Evolutionary conservation across 495 filamentous ascomycete genomes (phyloP), one percentile per base, ranked within the genome.

Genomic region (Xylaria bambusicola): DNA sequence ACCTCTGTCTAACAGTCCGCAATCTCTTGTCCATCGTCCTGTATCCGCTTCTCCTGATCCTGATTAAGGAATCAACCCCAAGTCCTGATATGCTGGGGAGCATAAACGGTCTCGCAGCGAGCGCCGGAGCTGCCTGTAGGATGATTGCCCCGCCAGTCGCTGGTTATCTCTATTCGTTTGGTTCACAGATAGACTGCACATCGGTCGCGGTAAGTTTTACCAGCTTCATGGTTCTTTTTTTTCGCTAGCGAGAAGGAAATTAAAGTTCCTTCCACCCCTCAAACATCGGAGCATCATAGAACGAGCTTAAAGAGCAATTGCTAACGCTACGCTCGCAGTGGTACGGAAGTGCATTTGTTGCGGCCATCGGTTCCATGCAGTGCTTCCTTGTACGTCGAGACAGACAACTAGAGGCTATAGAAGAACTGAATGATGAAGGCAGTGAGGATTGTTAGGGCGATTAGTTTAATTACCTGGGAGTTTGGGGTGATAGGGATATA

Each of bases 51-150:
- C 81, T 94, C 7, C 76, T 94, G 35, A 93, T 94, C 41, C 79
- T 94, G 7, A 84, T 94, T 75, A 94, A 93, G 70, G 89, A 93
- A 76, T 87, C 90, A 0, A 88, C 87, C 18, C 88, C 90, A 2
- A 84, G 83, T 15, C 74, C 79, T 8, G 81, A 78, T 0, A 79
- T 85, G 18, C 77, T 94, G 44, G 90, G 90, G 13, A 90, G 84
- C 66, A 87, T 94, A 55, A 94, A 94, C 62, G 90, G 90, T 1
- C 79, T 93, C 6, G 89, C 90, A 35, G 90, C 90, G 3, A 90
- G 86, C 35, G 88, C 87, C 3, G 88, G 88, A 4, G 90, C 89
- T 0, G 88, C 86, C 8, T 88, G 86, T 64, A 85, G 90, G 35
- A 93, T 89, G 56, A 69, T 92, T 24, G 86, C 90, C 0, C 88